A percentile compares a stretch with the other conserved stretches of the same genome.
These are phyloP conservation scores for Scytalidium sp. DNA, from an alignment of 2,329 filamentous ascomycete genomes.

Conservation along the genomic window DNA sequence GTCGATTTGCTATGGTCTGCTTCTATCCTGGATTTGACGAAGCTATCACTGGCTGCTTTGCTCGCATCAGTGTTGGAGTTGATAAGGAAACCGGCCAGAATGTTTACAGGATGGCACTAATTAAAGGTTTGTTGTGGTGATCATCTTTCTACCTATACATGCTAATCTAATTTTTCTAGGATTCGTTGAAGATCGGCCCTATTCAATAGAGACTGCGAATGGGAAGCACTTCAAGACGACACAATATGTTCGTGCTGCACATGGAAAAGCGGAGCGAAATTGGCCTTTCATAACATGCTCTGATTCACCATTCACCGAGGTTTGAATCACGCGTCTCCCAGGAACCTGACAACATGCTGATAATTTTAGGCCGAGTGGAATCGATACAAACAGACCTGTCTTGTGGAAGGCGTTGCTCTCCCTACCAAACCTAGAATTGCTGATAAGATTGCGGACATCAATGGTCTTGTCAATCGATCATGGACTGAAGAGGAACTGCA, in stretches of 20 bases:
- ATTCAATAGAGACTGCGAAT: conserved; percentile 72
- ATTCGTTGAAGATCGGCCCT: conserved; percentile 76
- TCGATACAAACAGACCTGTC: conserved; percentile 73
- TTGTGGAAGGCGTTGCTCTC: conserved; percentile 67
- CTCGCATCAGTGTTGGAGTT: conserved; percentile 77
- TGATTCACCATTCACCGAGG: conserved; percentile 79
- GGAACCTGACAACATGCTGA: conserved; percentile 22
- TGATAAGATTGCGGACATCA: conserved; percentile 77
- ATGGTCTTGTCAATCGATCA: conserved; percentile 70
- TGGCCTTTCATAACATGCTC: conserved; percentile 93
- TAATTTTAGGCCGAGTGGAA: conserved; percentile 66
- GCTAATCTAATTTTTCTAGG: conserved; percentile 44
- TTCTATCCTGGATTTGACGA: conserved; percentile 89
- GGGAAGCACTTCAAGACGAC: conserved; percentile 80
- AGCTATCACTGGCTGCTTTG: conserved; percentile 78
- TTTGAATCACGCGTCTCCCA: conserved; percentile 34
- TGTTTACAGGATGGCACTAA: conserved; percentile 82
- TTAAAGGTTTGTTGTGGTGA: conserved; percentile 76
- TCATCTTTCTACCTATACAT: neutral
- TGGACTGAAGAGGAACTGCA: conserved; percentile 85
- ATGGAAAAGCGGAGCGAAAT: conserved; percentile 78
- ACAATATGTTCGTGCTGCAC: conserved; percentile 76
- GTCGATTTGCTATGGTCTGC: conserved; percentile 85
- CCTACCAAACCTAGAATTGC: conserved; percentile 70
- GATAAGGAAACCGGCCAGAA: conserved; percentile 70